Evolutionary conservation across 1,139 yeast species (phyloP).

Genomic region (Geotrichum phurueaensis): DNA sequence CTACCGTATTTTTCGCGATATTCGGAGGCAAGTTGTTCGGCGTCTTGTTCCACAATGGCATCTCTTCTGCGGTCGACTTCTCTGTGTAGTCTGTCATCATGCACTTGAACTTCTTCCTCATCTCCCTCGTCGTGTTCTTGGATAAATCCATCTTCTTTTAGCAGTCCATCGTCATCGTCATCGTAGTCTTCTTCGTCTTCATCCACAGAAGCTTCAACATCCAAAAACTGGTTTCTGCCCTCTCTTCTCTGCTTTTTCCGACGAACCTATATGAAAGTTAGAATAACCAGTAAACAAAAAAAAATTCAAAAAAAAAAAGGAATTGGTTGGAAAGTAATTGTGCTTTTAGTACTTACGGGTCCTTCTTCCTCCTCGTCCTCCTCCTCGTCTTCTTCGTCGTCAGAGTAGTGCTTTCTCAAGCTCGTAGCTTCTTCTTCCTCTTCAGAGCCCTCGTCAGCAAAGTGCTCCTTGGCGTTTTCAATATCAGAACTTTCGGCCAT

Average conservation of each 20-base stretch:
- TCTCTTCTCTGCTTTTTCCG: slow-evolving; percentile 59
- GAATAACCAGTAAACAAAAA: slow-evolving; percentile 20
- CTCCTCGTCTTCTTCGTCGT: slow-evolving; percentile 29
- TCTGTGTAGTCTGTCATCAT: slow-evolving; percentile 71
- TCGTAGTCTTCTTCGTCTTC: slow-evolving; percentile 95
- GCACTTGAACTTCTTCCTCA: slow-evolving; percentile 46
- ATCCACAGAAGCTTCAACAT: slow-evolving; percentile 98
- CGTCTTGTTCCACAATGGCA: slow-evolving; percentile 88
- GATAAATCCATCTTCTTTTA: slow-evolving; percentile 55
- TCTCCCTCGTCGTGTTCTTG: slow-evolving; percentile 50
- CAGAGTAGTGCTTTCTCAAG: slow-evolving; percentile 20
- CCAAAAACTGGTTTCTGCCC: slow-evolving; percentile 85
- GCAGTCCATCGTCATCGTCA: slow-evolving; percentile 86
- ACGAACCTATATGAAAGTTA: slow-evolving; percentile 50
- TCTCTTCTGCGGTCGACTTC: slow-evolving; percentile 88
- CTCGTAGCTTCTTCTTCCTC: neutral
- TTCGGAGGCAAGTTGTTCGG: slow-evolving; percentile 88
- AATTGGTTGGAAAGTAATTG: slow-evolving; percentile 19
- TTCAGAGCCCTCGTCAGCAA: slow-evolving; percentile 11
- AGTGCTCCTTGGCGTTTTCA: slow-evolving; percentile 7
- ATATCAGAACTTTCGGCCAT: slow-evolving; percentile 7
- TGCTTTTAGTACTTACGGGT: slow-evolving; percentile 19
- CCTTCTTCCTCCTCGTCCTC: slow-evolving; percentile 31
- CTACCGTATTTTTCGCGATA: slow-evolving; percentile 90
- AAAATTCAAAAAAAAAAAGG: slow-evolving; percentile 24